Percentiles rank a stretch among this genome's conserved stretches.
Evolutionary conservation across 1,139 yeast species (phyloP).

Genomic region (Geotrichum phurueaensis): DNA sequence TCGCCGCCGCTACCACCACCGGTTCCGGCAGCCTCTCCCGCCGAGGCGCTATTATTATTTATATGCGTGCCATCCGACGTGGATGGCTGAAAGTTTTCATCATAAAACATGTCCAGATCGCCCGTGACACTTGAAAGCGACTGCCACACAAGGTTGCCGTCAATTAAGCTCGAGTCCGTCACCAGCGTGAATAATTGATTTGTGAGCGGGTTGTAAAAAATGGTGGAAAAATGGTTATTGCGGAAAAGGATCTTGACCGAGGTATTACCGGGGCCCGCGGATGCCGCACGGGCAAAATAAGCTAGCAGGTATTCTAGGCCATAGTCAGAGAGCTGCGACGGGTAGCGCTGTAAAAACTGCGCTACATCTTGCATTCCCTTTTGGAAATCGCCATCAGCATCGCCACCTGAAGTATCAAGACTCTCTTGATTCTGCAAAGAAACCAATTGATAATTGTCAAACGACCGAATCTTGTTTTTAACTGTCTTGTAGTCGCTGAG

Average conservation of each 20-base stretch:
- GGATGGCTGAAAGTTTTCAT: conserved; percentile 40
- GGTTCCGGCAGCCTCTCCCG: conserved; percentile 30
- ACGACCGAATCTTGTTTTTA: neutral
- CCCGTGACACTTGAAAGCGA: conserved; percentile 62
- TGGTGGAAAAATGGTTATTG: conserved; percentile 77
- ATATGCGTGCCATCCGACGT: conserved; percentile 8
- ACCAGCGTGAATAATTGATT: conserved; percentile 46
- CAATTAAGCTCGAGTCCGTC: conserved; percentile 63
- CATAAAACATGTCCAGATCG: conserved; percentile 56
- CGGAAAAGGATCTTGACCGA: conserved; percentile 57
- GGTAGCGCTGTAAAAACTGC: conserved; percentile 47
- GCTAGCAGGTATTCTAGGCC: conserved; percentile 48
- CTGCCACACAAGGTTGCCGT: conserved; percentile 65
- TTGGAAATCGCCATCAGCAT: neutral
- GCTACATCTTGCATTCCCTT: neutral
- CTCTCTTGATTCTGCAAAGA: neutral
- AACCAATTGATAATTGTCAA: neutral
- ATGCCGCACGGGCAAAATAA: conserved; percentile 33
- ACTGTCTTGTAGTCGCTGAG: neutral
- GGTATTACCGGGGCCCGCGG: conserved; percentile 39
- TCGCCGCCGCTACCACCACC: conserved; percentile 18
- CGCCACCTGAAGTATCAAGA: neutral
- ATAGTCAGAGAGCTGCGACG: conserved; percentile 62
- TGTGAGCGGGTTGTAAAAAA: conserved; percentile 38
- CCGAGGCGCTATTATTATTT: neutral